Evolutionary conservation across 208 protist genomes (phyloP), one percentile per base, ranked within the genome.

Genomic region (Naegleria fowleri): DNA sequence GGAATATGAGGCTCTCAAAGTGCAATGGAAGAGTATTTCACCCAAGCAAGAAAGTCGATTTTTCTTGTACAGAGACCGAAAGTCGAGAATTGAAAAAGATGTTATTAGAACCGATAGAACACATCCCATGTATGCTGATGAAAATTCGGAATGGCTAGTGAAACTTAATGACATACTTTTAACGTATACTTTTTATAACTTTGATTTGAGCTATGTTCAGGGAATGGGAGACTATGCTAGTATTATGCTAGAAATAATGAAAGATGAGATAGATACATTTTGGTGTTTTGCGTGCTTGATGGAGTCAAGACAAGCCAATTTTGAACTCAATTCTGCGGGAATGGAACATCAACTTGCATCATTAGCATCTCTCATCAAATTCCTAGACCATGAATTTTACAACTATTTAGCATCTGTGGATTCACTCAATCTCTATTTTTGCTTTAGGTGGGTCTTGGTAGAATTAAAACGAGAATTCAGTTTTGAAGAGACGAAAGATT

Each of bases 181-280:
- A 88, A 94, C 95, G 11, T 94, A 97, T 92, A 93, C 94, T 39
- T 95, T 97, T 93, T 94, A 95, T 83, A 96, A 98, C 92, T 97
- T 97, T 94, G 97, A 98, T 86, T 92, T 97, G n/a, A 95, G 95
- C 79, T 98, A 98, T 93, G 95, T 94, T 52, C 96, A 97, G 88
- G 93, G 93, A 38, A 97, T 98, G 97, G 96, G 94, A 86, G 97
- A 98, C 90, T 91, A 97, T 0, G 93, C 95, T 2, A 93, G 95
- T 5, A 90, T 96, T 19, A 92, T 95, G 67, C 91, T 94, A 83
- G 90, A 96, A 33, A 90, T 96, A 15, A 91, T 95, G 39, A 51
- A 94, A 33, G 93, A 94, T 52, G 93, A 93, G 90, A 92, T 93
- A 11, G 88, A 90, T 0, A 91, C 93, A 6, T 96, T 96, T 90